A percentile compares a stretch with the other conserved stretches of the same genome.
These are phyloP conservation scores for Phytophthora pini DNA, from an alignment of 352 stramenopile species.

Conservation along the genomic window DNA sequence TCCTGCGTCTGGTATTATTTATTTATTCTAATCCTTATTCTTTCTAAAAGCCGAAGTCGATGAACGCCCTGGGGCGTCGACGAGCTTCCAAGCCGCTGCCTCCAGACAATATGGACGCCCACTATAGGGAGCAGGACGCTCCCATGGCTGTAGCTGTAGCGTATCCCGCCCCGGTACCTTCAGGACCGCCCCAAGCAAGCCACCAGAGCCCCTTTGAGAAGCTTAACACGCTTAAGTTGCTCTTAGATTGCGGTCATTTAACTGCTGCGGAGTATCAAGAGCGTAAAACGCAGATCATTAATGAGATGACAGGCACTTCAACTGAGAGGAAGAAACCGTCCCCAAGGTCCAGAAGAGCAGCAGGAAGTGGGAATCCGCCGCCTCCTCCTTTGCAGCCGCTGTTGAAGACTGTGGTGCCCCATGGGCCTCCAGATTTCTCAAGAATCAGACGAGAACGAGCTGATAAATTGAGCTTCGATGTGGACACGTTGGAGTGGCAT, in stretches of 20 bases:
- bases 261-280: constrained; percentile 83
- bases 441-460: constrained; percentile 67
- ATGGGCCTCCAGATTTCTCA: constrained; percentile 72
- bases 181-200: neutral
- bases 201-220: constrained; percentile 78
- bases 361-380: neutral
- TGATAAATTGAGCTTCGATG: constrained; percentile 85
- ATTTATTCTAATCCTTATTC: neutral
- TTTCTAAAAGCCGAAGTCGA: constrained; percentile 4
- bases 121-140: constrained; percentile 11
- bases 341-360: constrained; percentile 19
- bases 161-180: constrained; percentile 18
- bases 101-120: constrained; percentile 19
- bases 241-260: constrained; percentile 80
- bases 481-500: constrained; percentile 84
- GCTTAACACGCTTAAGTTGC: constrained; percentile 85
- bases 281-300: constrained; percentile 88
- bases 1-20: neutral
- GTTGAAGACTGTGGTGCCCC: constrained; percentile 83
- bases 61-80: constrained; percentile 24
- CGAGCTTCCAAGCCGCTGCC: constrained; percentile 21
- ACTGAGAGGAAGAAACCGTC: constrained; percentile 67
- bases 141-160: constrained; percentile 34
- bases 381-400: constrained; percentile 61
- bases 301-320: constrained; percentile 86